Conservation (phyloP, 371 early-diverging fungal species). For the Mortierella sp. region DNA sequence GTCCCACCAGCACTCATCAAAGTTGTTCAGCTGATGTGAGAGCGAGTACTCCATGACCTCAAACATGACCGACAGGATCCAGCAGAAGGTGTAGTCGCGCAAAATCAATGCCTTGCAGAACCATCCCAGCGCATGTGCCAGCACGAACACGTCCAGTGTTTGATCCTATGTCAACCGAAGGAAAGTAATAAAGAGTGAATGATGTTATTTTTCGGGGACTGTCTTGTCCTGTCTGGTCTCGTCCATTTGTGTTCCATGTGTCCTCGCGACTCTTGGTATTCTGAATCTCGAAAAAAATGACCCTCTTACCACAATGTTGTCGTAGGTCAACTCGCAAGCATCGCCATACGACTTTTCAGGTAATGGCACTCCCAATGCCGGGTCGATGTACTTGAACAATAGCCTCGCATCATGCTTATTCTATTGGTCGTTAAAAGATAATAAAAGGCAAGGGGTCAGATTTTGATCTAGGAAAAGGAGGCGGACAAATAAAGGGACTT, state of each 20-base stretch:
- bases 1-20: constrained; percentile 99
- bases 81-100: constrained; percentile 95
- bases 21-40: constrained; percentile 96
- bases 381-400: constrained; percentile 85
- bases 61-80: constrained; percentile 95
- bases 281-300: background rate
- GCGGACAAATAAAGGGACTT: background rate
- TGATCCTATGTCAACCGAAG: constrained; percentile 66
- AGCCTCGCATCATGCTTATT: constrained; percentile 87
- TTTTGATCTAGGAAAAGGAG: background rate
- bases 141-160: constrained; percentile 92
- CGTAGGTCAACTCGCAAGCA: constrained; percentile 84
- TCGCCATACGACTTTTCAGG: constrained; percentile 96
- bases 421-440: constrained; percentile 56
- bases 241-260: background rate
- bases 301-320: constrained; percentile 76
- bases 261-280: background rate
- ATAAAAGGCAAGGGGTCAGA: background rate
- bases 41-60: constrained; percentile 97
- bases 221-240: background rate
- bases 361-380: constrained; percentile 81
- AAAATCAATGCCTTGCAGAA: constrained; percentile 93
- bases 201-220: background rate
- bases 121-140: constrained; percentile 96
- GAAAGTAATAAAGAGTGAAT: background rate